Evolutionary conservation across 306 rosid genomes (phyloP).

Genomic region (Fragaria vesca): DNA sequence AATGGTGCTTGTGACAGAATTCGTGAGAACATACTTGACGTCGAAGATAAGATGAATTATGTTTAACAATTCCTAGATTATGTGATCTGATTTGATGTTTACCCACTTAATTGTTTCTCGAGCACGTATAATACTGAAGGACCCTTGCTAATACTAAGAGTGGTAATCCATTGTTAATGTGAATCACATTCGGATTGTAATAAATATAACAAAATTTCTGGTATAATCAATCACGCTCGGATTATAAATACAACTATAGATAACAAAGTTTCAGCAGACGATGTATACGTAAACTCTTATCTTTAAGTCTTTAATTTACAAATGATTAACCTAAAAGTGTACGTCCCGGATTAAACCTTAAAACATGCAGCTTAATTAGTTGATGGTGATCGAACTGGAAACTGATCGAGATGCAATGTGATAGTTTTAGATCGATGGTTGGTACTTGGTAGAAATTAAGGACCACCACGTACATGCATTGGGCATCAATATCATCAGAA

Average conservation of each 20-base stretch:
- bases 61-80: neutral
- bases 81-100: slow-evolving; percentile 2
- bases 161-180: neutral
- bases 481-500: neutral
- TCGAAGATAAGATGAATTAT: slow-evolving; percentile 10
- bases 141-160: neutral
- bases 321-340: neutral
- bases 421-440: neutral
- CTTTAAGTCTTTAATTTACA: neutral
- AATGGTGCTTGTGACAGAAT: neutral
- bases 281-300: neutral
- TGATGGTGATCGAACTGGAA: neutral
- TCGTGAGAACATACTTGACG: slow-evolving; percentile 1
- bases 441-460: neutral
- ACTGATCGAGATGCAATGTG: neutral
- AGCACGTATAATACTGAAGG: too few species aligned
- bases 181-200: neutral
- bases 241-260: neutral
- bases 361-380: neutral
- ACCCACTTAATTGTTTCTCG: neutral
- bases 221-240: neutral
- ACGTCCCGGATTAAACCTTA: neutral
- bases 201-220: neutral
- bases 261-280: neutral
- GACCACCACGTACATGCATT: neutral